These are phyloP conservation scores for Limnanthes douglasii DNA, from an alignment of 345 rosid genomes.

Conservation along the genomic window DNA sequence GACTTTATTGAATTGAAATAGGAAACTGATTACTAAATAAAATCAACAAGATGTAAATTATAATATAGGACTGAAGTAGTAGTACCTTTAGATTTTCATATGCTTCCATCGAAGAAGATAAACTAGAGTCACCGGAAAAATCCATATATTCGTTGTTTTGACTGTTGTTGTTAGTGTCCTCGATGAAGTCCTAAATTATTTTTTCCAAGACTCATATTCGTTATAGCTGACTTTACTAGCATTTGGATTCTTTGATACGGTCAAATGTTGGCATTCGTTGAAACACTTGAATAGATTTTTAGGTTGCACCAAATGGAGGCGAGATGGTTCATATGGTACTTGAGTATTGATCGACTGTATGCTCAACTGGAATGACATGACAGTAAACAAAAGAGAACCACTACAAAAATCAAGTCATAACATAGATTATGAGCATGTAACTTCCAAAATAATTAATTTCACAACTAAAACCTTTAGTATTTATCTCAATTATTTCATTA, in stretches of 20 bases:
- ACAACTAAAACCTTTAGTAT: neutral
- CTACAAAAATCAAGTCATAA: too few species aligned
- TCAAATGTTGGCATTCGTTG: conserved; percentile 59
- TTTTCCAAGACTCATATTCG: conserved; percentile 35
- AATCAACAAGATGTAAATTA: neutral
- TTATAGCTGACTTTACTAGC: conserved; percentile 21
- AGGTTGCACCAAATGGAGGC: conserved; percentile 30
- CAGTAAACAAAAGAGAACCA: neutral
- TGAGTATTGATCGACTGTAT: conserved; percentile 58
- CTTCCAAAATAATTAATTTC: conserved; percentile 3
- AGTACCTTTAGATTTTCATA: conserved; percentile 54
- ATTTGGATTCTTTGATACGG: conserved; percentile 19
- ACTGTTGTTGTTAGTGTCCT: conserved; percentile 26
- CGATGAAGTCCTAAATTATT: conserved; percentile 68
- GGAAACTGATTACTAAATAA: neutral
- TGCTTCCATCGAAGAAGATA: conserved; percentile 26
- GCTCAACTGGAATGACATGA: conserved; percentile 47
- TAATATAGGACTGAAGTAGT: neutral
- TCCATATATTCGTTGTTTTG: conserved; percentile 67
- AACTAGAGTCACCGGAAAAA: conserved; percentile 15
- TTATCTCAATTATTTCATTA: neutral
- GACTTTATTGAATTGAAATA: conserved; percentile 20
- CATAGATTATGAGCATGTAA: too few species aligned
- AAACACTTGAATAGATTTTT: conserved; percentile 75
- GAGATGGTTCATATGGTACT: conserved; percentile 17